Evolutionary conservation across 768 basidiomycete genomes (phyloP).

Genomic region (Russula foetens): DNA sequence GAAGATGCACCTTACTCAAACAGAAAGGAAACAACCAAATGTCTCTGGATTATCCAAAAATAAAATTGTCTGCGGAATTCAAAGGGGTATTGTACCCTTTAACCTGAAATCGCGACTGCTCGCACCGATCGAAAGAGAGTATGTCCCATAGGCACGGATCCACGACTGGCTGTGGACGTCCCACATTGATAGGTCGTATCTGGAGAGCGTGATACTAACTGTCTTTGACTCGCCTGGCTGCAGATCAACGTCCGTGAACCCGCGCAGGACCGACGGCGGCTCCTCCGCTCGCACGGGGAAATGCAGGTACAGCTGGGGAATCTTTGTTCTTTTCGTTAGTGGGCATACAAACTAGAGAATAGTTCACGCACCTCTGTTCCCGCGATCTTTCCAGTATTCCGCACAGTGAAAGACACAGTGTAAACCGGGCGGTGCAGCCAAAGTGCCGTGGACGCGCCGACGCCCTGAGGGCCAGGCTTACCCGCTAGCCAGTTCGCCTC

Average conservation of each 20-base stretch:
- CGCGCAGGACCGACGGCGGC: constrained; percentile 54
- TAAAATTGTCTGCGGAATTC: not conserved
- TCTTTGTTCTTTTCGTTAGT: constrained; percentile 29
- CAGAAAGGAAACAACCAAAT: too few relatives aligned
- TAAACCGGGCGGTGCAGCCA: constrained; percentile 67
- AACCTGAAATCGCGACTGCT: constrained; percentile 18
- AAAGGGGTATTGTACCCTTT: not conserved
- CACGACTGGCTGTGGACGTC: constrained; percentile 30
- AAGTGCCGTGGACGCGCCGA: constrained; percentile 53
- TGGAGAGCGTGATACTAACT: constrained; percentile 19
- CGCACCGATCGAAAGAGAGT: constrained; percentile 27
- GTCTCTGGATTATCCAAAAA: not conserved
- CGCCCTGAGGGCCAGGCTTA: constrained; percentile 41
- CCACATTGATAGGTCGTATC: constrained; percentile 27
- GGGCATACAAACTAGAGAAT: not conserved
- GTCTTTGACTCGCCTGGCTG: constrained; percentile 19
- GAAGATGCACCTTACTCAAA: too few relatives aligned
- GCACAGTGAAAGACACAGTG: constrained; percentile 53
- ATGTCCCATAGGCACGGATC: constrained; percentile 26
- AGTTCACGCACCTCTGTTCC: constrained; percentile 53
- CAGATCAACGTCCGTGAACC: constrained; percentile 22
- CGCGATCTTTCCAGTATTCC: constrained; percentile 50
- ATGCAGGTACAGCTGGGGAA: constrained; percentile 70
- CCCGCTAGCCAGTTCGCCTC: constrained; percentile 54
- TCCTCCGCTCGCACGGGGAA: constrained; percentile 55